Conservation (phyloP, 1,284 basidiomycete genomes). For the Chiua sp. region DNA sequence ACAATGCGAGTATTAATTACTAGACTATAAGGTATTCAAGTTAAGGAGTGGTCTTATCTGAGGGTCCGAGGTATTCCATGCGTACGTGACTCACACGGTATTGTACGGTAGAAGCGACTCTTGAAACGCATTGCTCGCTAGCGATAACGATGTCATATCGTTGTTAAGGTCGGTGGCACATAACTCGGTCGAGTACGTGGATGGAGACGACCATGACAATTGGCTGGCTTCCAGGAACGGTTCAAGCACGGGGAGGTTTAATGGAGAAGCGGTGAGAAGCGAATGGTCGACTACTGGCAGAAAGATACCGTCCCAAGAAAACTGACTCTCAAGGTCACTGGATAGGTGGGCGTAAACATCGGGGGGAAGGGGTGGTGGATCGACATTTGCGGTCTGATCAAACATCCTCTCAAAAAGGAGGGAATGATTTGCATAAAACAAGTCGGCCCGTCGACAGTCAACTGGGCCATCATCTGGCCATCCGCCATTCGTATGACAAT, state of each 20-base stretch:
- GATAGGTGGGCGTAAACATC: constrained; percentile 8
- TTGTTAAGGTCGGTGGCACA: constrained; percentile 12
- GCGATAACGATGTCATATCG: constrained; percentile 10
- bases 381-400: constrained; percentile 9
- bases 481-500: constrained; percentile 2
- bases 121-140: constrained; percentile 10
- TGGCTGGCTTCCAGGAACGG: constrained; percentile 20
- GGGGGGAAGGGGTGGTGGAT: not conserved
- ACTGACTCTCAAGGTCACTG: constrained; percentile 4
- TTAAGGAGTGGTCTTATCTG: not conserved
- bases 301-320: constrained; percentile 11
- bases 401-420: constrained; percentile 3
- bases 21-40: too few species aligned
- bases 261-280: constrained; percentile 12
- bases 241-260: constrained; percentile 13
- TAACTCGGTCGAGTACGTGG: constrained; percentile 23
- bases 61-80: not conserved
- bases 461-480: constrained; percentile 10
- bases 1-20: too few species aligned
- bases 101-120: constrained; percentile 16
- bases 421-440: constrained; percentile 2
- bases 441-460: constrained; percentile 9
- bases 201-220: constrained; percentile 37
- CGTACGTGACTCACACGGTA: constrained; percentile 19
- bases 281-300: constrained; percentile 11